phyloP scores from a whole-genome alignment of 148 eudicot genomes.

The Linanthus parryae region DNA sequence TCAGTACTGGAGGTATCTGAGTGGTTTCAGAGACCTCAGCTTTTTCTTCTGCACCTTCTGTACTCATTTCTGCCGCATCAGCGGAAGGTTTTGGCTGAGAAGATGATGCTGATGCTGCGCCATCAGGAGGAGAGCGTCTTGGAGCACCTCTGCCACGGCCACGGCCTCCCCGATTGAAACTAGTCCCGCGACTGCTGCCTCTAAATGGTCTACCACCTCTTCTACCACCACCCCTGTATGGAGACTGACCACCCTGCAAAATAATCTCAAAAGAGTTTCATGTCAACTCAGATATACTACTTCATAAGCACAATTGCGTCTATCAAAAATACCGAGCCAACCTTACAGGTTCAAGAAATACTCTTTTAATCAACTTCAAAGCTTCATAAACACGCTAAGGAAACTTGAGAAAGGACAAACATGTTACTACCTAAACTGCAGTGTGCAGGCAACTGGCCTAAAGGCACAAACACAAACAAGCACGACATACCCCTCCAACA shows the following conservation, averaged over 20 bases:
- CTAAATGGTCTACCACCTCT: conserved; percentile 21
- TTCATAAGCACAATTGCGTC: too few species aligned
- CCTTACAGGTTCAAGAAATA: too few species aligned
- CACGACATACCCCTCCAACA: too few species aligned
- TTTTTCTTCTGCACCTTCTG: conserved; percentile 13
- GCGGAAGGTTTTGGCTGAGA: conserved; percentile 14
- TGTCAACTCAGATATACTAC: too few species aligned
- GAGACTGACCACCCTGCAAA: conserved; percentile 19
- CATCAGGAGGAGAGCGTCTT: conserved; percentile 6
- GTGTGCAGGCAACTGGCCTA: too few species aligned
- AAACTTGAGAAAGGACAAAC: too few species aligned
- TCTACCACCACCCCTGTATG: conserved; percentile 24
- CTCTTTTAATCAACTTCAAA: too few species aligned
- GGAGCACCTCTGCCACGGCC: conserved; percentile 19
- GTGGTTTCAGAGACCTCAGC: conserved; percentile 6
- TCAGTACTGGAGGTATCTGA: conserved; percentile 6
- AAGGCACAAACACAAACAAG: too few species aligned
- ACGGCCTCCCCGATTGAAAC: conserved; percentile 15
- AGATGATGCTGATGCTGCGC: conserved; percentile 14
- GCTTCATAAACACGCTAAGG: too few species aligned
- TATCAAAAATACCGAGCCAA: too few species aligned
- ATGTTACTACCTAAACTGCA: too few species aligned
- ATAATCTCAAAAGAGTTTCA: conserved; percentile 5
- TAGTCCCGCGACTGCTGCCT: conserved; percentile 15
- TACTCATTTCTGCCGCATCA: not conserved